These are phyloP conservation scores for Colletotrichum tofieldiae DNA, from an alignment of 2,329 filamentous ascomycete species.

Conservation along the genomic window DNA sequence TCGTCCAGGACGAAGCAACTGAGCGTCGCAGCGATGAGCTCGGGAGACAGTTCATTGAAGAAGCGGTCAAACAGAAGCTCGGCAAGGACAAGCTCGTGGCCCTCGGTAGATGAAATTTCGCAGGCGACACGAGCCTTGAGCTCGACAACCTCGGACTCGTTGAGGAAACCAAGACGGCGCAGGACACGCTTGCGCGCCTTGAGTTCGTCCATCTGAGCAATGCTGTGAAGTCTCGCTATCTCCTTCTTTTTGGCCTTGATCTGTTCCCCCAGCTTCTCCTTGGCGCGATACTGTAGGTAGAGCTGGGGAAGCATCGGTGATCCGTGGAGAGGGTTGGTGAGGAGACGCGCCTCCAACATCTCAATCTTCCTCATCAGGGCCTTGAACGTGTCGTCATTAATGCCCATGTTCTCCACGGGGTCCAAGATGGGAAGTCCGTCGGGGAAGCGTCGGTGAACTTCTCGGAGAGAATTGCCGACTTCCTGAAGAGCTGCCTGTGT, in stretches of 20 bases:
- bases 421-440: slow-evolving; percentile 92
- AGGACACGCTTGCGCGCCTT: slow-evolving; percentile 97
- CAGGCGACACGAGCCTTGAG: slow-evolving; percentile 97
- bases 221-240: slow-evolving; percentile 86
- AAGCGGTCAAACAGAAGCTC: slow-evolving; percentile 97
- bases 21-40: slow-evolving; percentile 87
- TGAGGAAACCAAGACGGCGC: slow-evolving; percentile 94
- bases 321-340: slow-evolving; percentile 92
- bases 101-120: slow-evolving; percentile 92
- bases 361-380: slow-evolving; percentile 96
- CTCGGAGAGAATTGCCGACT: slow-evolving; percentile 79
- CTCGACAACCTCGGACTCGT: slow-evolving; percentile 94
- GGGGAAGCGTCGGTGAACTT: slow-evolving; percentile 90
- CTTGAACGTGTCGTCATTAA: slow-evolving; percentile 93
- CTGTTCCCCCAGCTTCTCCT: slow-evolving; percentile 81
- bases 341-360: slow-evolving; percentile 89
- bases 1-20: slow-evolving; percentile 99
- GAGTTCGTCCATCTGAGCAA: slow-evolving; percentile 94
- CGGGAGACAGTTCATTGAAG: slow-evolving; percentile 95
- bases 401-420: slow-evolving; percentile 96
- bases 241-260: slow-evolving; percentile 92
- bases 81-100: slow-evolving; percentile 92
- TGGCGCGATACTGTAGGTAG: slow-evolving; percentile 89
- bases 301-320: slow-evolving; percentile 87
- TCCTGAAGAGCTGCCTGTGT: slow-evolving; percentile 76